Conservation (phyloP, 495 filamentous ascomycete genomes). For the Choiromyces venosus region DNA sequence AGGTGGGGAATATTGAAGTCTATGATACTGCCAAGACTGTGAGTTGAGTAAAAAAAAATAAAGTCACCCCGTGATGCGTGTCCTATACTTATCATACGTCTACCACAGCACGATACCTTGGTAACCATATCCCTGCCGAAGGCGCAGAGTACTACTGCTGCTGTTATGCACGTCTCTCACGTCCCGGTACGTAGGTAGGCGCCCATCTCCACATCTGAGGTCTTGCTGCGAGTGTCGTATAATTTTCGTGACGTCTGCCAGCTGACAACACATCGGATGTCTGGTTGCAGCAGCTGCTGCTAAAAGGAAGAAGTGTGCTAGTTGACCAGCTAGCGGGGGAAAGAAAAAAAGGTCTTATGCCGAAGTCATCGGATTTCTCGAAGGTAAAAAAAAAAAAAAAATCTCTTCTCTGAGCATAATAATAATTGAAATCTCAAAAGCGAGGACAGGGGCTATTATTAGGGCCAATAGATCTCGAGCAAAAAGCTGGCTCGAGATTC, state of each 20-base stretch:
- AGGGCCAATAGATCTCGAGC: background rate
- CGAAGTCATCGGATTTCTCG: background rate
- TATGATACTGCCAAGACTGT: slow-evolving; percentile 12
- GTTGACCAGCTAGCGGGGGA: background rate
- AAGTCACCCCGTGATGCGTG: slow-evolving; percentile 6
- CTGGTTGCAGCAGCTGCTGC: slow-evolving; percentile 11
- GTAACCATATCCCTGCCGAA: background rate
- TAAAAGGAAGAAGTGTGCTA: background rate
- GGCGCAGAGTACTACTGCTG: background rate
- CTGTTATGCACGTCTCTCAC: slow-evolving; percentile 19
- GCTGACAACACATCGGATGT: slow-evolving; percentile 32
- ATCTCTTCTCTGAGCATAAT: background rate
- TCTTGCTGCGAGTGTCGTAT: slow-evolving; percentile 26
- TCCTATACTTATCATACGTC: background rate
- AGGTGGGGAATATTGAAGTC: slow-evolving; percentile 11
- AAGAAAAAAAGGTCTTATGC: background rate
- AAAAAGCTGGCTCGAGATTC: background rate
- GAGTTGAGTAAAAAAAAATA: slow-evolving; percentile 6
- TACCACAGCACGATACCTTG: background rate
- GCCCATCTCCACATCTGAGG: slow-evolving; percentile 25
- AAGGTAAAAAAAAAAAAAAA: background rate
- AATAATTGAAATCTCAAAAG: background rate
- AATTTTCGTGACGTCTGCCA: slow-evolving; percentile 26
- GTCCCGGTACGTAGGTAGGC: slow-evolving; percentile 14
- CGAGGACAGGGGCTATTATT: background rate